A percentile compares a stretch with the other conserved stretches of the same genome.
These are phyloP conservation scores for Teunomyces tritomae DNA, from an alignment of 805 yeast genomes.

Conservation along the genomic window DNA sequence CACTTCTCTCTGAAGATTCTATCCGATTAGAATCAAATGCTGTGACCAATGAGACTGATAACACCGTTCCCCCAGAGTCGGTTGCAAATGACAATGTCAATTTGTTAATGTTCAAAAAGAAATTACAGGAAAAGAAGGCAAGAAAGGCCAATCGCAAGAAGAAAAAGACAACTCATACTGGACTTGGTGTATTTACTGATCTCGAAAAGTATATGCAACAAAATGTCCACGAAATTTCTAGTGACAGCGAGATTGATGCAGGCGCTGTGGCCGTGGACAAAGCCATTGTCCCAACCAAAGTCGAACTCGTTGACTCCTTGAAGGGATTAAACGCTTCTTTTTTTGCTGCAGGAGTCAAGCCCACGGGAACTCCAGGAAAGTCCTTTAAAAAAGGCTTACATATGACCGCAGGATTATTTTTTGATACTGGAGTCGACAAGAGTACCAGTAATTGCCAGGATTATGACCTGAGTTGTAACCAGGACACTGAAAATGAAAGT, in stretches of 20 bases:
- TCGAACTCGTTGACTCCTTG: neutral
- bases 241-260: too few relatives aligned
- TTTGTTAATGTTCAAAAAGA: neutral
- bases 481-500: neutral
- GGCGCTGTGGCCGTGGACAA: too few relatives aligned
- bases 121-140: neutral
- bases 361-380: neutral
- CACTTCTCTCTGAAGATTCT: neutral
- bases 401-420: conserved; percentile 8
- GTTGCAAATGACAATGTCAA: neutral
- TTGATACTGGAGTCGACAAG: conserved; percentile 6
- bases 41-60: neutral
- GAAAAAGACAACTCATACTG: neutral
- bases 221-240: too few relatives aligned
- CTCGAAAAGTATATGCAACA: neutral
- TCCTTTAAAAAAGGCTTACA: conserved; percentile 6
- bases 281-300: neutral
- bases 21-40: neutral
- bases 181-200: neutral
- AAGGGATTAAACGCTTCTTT: neutral
- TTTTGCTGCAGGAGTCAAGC: neutral
- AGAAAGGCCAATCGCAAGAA: neutral
- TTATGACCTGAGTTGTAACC: neutral
- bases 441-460: neutral
- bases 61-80: neutral